Percentiles rank a stretch among this genome's conserved stretches.
Evolutionary conservation across 129 eudicot genomes (phyloP).

Genomic region (Scalesia atractyloides): DNA sequence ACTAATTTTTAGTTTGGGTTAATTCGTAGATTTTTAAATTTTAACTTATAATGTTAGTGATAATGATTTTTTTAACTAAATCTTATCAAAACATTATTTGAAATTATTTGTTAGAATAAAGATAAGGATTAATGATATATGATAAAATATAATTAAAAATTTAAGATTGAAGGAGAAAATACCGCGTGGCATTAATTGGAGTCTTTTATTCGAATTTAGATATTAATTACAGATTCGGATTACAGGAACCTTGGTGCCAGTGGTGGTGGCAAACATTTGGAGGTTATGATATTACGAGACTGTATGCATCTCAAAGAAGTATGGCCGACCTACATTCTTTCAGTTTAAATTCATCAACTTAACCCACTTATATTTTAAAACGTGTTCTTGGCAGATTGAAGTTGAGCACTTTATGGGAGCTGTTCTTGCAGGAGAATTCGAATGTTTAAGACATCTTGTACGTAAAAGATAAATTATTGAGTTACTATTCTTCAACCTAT

Average conservation of each 20-base stretch:
- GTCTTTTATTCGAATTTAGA: too few relatives aligned
- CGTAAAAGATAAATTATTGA: conserved; percentile 18
- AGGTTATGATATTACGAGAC: conserved; percentile 64
- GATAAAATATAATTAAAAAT: too few relatives aligned
- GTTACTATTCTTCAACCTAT: not conserved
- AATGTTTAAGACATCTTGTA: conserved; percentile 64
- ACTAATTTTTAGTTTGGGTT: too few relatives aligned
- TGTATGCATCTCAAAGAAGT: conserved; percentile 80
- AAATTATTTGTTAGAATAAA: too few relatives aligned
- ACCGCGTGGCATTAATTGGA: too few relatives aligned
- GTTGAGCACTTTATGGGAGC: conserved; percentile 62
- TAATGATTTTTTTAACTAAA: too few relatives aligned
- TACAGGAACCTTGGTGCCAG: conserved; percentile 61
- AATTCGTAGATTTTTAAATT: too few relatives aligned
- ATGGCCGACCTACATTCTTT: conserved; percentile 15
- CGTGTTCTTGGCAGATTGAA: conserved; percentile 50
- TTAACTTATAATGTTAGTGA: too few relatives aligned
- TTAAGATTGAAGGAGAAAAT: too few relatives aligned
- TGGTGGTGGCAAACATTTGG: conserved; percentile 60
- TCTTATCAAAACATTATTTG: too few relatives aligned
- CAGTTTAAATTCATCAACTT: not conserved
- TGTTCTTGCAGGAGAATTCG: conserved; percentile 68
- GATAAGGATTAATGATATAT: too few relatives aligned
- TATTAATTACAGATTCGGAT: conserved; percentile 1
- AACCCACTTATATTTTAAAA: not conserved